These are phyloP conservation scores for Vitis cinerea DNA, from an alignment of 164 flowering plant genomes.

Conservation along the genomic window DNA sequence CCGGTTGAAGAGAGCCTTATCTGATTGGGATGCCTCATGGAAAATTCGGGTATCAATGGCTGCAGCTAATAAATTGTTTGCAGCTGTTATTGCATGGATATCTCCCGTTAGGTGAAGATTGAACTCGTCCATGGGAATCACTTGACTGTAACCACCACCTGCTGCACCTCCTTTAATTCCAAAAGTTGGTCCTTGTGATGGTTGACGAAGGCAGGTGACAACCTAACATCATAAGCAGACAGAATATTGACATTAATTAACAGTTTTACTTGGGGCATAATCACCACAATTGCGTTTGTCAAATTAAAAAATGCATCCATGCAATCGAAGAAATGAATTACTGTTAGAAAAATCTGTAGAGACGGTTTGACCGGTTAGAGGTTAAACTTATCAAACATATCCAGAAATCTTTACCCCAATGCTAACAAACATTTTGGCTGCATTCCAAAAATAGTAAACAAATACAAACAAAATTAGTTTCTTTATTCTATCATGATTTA, in stretches of 20 bases:
- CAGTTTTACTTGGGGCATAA: too few species aligned
- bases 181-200: slow-evolving; percentile 99
- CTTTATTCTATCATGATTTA: too few species aligned
- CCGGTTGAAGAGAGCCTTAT: slow-evolving; percentile 89
- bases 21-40: slow-evolving; percentile 88
- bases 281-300: background rate
- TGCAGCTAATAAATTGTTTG: slow-evolving; percentile 98
- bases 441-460: too few species aligned
- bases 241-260: background rate
- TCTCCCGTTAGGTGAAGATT: slow-evolving; percentile 97
- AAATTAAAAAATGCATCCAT: background rate
- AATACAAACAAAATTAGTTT: too few species aligned
- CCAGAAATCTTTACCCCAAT: too few species aligned
- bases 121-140: slow-evolving; percentile 99
- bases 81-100: slow-evolving; percentile 99
- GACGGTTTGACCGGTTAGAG: too few species aligned
- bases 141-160: slow-evolving; percentile 99
- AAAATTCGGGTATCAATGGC: slow-evolving; percentile 94
- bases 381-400: too few species aligned
- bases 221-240: slow-evolving; percentile 46
- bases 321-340: too few species aligned
- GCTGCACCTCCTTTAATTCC: slow-evolving; percentile 99
- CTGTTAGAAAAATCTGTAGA: too few species aligned
- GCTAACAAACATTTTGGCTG: too few species aligned
- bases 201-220: slow-evolving; percentile 94